A percentile compares a stretch with the other conserved stretches of the same genome.
Conservation (phyloP, 345 rosid genomes). For the Crucihimalaya himalaica region DNA sequence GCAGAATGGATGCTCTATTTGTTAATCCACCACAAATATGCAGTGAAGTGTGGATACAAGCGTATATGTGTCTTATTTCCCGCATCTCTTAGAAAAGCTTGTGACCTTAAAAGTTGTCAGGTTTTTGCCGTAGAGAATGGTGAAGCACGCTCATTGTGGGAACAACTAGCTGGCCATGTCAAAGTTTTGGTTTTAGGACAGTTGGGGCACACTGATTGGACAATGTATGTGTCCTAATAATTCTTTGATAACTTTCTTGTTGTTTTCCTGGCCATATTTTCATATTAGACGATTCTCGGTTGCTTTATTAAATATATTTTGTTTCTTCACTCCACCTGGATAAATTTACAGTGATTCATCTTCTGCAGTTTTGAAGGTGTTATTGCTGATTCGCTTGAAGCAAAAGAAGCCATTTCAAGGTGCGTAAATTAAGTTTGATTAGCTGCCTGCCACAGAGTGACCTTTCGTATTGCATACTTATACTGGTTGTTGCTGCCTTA, state of each 20-base stretch:
- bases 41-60: slow-evolving; percentile 19
- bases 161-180: slow-evolving; percentile 56
- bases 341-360: slow-evolving; percentile 34
- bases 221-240: slow-evolving; percentile 56
- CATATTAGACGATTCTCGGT: slow-evolving; percentile 22
- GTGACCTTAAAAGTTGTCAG: slow-evolving; percentile 55
- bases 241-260: slow-evolving; percentile 11
- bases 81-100: slow-evolving; percentile 40
- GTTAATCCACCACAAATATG: slow-evolving; percentile 14
- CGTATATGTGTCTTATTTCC: slow-evolving; percentile 20
- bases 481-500: slow-evolving; percentile 16
- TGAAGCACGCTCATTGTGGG: slow-evolving; percentile 61
- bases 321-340: slow-evolving; percentile 30
- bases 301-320: slow-evolving; percentile 25
- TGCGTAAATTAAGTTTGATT: slow-evolving; percentile 35
- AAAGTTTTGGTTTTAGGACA: slow-evolving; percentile 54
- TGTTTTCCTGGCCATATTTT: slow-evolving; percentile 4
- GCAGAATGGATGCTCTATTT: slow-evolving; percentile 26
- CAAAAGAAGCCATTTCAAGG: slow-evolving; percentile 84
- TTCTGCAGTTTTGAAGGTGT: slow-evolving; percentile 84
- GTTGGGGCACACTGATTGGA: slow-evolving; percentile 73
- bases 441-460: slow-evolving; percentile 21
- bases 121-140: slow-evolving; percentile 66
- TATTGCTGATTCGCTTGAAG: slow-evolving; percentile 81
- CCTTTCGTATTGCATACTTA: slow-evolving; percentile 6